Evolutionary conservation across 1,284 basidiomycete genomes (phyloP), one percentile per base, ranked within the genome.

Genomic region (Neonothopanus nambi): DNA sequence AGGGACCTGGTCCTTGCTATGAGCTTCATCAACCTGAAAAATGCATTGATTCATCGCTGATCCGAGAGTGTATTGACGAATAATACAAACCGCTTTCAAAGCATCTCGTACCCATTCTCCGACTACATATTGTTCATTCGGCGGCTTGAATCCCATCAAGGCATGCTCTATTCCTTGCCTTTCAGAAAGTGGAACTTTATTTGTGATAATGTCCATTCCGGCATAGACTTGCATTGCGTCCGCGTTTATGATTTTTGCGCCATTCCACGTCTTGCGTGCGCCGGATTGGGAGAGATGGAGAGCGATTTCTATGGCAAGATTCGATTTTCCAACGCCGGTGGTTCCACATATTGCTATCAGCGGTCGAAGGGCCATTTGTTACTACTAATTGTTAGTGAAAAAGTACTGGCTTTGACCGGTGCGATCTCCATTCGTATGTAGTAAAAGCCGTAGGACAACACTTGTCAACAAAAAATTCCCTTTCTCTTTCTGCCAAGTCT

Each of bases 191-290:
- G 93, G 86, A 8, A 95, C 83, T 72, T 99, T 99, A 72, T 99
- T 99, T 18, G 97, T 99, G 63, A 98, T 89, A 50, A 97, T 77
- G 67, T 98, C 91, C 63, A 99, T 79, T 0, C 96, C 95, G n/a
- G 78, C 76, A 69, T 99, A 99, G 13, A 95, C 88, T 71, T 99
- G 97, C 95, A 99, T 99, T 9, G 96, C 88, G 71, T 99, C 97
- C 8, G 95, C 92, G 62, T 97, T 98, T 66, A 99, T 89, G 60
- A 98, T 80, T 63, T 87, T 80, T 13, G 86, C 87, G 15, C 82
- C 80, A 15, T 67, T 70, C 78, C 85, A 88, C 37, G 68, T 48
- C 28, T 44, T 70, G 62, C 69, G 67, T 18, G 60, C 63, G 30
- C 63, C 59, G 48, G 58, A 23, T 40, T 70, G 66, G 13, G 74